These are phyloP conservation scores for Fusarium sp. DNA, from an alignment of 2,329 filamentous ascomycete species.

Conservation along the genomic window DNA sequence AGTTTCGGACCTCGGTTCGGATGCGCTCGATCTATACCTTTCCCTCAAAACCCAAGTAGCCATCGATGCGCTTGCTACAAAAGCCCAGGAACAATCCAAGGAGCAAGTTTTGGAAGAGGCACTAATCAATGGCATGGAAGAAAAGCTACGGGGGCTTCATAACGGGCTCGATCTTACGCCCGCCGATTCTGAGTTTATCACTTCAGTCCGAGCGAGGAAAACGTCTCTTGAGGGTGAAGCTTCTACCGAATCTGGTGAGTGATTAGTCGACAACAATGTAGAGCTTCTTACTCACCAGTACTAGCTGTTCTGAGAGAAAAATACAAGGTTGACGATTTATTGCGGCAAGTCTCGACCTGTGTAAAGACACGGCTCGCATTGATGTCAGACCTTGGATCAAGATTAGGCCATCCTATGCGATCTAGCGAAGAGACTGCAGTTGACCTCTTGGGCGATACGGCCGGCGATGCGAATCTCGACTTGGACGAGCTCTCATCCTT, in stretches of 20 bases:
- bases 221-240: slow-evolving; percentile 44
- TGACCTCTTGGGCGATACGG: slow-evolving; percentile 40
- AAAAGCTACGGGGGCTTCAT: slow-evolving; percentile 49
- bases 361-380: slow-evolving; percentile 46
- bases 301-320: slow-evolving; percentile 46
- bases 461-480: slow-evolving; percentile 47
- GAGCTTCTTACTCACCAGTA: slow-evolving; percentile 17
- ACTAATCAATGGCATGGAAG: slow-evolving; percentile 64
- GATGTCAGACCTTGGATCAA: slow-evolving; percentile 46
- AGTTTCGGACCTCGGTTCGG: slow-evolving; percentile 54
- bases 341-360: slow-evolving; percentile 47
- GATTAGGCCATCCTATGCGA: slow-evolving; percentile 48
- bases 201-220: slow-evolving; percentile 46
- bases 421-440: slow-evolving; percentile 38
- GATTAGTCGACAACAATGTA: neutral
- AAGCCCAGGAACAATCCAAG: slow-evolving; percentile 57
- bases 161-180: slow-evolving; percentile 44
- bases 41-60: slow-evolving; percentile 59
- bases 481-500: slow-evolving; percentile 53
- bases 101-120: slow-evolving; percentile 65
- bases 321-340: slow-evolving; percentile 51
- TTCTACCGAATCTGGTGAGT: slow-evolving; percentile 43
- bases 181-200: slow-evolving; percentile 48
- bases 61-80: slow-evolving; percentile 61
- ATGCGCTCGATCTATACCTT: slow-evolving; percentile 54